Conservation (phyloP, 2,329 filamentous ascomycete genomes). For the Lachnellula hyalina region DNA sequence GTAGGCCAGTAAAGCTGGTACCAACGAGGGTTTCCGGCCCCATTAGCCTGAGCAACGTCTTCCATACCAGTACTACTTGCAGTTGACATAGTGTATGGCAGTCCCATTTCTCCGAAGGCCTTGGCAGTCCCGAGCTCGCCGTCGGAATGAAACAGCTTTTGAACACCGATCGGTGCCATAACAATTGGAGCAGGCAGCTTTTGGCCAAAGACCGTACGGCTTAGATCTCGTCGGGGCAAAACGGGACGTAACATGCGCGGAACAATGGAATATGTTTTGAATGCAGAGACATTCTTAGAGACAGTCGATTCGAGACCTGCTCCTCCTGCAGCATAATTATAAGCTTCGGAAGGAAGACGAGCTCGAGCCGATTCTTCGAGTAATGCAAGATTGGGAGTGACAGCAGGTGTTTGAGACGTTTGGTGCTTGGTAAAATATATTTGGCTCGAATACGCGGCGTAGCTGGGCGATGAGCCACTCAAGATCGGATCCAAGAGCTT, state of each 20-base stretch:
- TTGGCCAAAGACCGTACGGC: no score
- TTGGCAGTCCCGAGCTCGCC: slow-evolving; percentile 57
- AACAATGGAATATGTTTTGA: slow-evolving; percentile 23
- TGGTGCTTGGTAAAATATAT: no score
- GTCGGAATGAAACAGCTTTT: slow-evolving; percentile 58
- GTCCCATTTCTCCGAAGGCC: slow-evolving; percentile 50
- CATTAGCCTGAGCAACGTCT: slow-evolving; percentile 54
- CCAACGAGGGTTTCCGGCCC: slow-evolving; percentile 45
- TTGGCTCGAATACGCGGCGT: no score
- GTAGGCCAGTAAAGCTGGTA: no score
- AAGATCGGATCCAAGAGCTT: no score
- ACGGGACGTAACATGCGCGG: slow-evolving; percentile 32
- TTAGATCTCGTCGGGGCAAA: no score
- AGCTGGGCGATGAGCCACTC: no score
- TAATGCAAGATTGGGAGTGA: no score
- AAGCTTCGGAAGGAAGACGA: neutral
- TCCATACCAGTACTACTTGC: slow-evolving; percentile 57
- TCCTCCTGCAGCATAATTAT: neutral
- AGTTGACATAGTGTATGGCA: slow-evolving; percentile 64
- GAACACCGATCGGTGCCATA: slow-evolving; percentile 63
- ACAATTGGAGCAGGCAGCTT: slow-evolving; percentile 27
- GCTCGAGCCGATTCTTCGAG: no score
- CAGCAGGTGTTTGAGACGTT: no score
- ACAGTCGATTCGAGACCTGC: neutral
- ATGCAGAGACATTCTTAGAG: neutral